A percentile compares a stretch with the other conserved stretches of the same genome.
These are phyloP conservation scores for Globisporangium camurandrum DNA, from an alignment of 352 stramenopile genomes.

Conservation along the genomic window DNA sequence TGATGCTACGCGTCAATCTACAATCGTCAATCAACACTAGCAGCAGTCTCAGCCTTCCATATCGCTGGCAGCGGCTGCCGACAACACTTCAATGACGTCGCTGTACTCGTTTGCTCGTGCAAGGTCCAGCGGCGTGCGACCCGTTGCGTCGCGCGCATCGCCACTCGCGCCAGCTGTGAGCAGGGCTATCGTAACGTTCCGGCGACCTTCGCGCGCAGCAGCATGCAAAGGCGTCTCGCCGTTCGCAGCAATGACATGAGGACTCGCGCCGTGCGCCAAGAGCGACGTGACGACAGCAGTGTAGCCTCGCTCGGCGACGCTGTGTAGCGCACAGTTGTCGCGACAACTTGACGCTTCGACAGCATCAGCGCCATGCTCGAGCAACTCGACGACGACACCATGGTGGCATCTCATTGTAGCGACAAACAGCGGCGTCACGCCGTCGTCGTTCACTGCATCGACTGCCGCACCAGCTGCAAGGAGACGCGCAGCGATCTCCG, in stretches of 20 bases:
- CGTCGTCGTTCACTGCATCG: no score
- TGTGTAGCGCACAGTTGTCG: background rate
- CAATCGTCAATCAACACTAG: background rate
- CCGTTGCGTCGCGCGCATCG: background rate
- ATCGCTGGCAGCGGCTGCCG: background rate
- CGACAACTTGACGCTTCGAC: background rate
- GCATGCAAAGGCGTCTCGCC: background rate
- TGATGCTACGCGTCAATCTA: no score
- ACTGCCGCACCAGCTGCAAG: no score
- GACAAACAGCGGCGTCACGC: no score
- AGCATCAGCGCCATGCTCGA: background rate
- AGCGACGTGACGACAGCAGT: background rate
- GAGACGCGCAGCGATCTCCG: no score
- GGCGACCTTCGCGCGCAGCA: background rate
- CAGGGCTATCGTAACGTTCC: background rate
- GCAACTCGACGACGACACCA: background rate
- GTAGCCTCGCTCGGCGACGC: background rate
- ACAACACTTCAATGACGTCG: background rate
- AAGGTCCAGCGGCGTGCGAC: background rate
- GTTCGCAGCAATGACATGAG: background rate
- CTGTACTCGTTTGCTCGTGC: background rate
- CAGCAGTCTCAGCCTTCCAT: background rate
- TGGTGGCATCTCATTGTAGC: no score
- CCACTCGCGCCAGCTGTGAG: background rate
- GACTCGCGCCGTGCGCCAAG: background rate